Evolutionary conservation across 1,139 yeast species (phyloP), one percentile per base, ranked within the genome.

Genomic region (Protomyces gravidus): DNA sequence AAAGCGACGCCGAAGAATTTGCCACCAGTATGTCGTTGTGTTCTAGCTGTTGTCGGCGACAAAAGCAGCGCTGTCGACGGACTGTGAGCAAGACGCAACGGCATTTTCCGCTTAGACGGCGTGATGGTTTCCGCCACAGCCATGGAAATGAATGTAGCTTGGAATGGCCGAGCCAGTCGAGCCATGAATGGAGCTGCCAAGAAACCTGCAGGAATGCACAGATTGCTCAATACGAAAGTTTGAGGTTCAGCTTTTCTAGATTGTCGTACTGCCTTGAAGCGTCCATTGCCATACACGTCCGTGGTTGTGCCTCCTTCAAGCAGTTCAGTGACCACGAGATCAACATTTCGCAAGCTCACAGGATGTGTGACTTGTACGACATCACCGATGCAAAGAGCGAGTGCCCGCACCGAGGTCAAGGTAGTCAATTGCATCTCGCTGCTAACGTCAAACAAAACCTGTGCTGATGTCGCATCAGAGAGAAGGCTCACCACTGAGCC

Each of bases 361-460:
- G 42, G 42, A 5, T n/a, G 6, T 27, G 52, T 30, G 28, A 57
- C 42, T 15, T 45, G 46, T 17, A 57, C 47, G 7, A 33, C 13
- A 27, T 57, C 60, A 3, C 60, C 60, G 27, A 25, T 23, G 25
- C 42, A 55, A 7, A 57, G 32, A n/a, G 32, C 50, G 5, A 57
- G 45, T 13, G 56, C 56, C 6, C 52, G 45, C n/a, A 57, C 46
- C 13, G 42, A 25, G 9, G 5, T 39, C 32, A 45, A 30, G 15
- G 26, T 42, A n/a, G 40, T 21, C 9, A 23, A 39, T 3, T 30
- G 36, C 25, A 32, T 28, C 11, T 53, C 51, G 9, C 45, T 39
- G n/a, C 46, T 51, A 7, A 13, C 36, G 39, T 53, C 58, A 36
- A 46, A 53, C 27, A 45, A 36, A 27, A 53, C 40, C 11, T 27